These are phyloP conservation scores for Apiospora sp. DNA, from an alignment of 2,329 filamentous ascomycete genomes.

Conservation along the genomic window DNA sequence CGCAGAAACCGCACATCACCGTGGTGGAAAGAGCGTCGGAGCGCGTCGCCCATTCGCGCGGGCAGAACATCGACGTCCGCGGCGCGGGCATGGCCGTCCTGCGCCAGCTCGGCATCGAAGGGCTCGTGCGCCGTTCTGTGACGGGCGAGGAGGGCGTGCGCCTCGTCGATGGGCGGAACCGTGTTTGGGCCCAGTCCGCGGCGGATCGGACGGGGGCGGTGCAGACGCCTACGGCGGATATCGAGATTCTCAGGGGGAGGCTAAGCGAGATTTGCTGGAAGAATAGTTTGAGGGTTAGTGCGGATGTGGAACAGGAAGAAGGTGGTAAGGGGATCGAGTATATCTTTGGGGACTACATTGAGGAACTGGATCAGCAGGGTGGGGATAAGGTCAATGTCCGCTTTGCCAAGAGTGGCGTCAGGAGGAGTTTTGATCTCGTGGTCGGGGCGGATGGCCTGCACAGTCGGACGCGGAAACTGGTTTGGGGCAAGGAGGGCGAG, in stretches of 20 bases:
- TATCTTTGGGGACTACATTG: background rate
- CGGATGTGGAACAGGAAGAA: background rate
- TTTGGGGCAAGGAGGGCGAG: slow-evolving; percentile 39
- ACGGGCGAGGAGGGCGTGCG: slow-evolving; percentile 50
- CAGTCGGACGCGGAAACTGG: slow-evolving; percentile 52
- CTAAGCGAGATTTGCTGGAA: slow-evolving; percentile 44
- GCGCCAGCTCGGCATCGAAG: slow-evolving; percentile 47
- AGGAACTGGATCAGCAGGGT: background rate
- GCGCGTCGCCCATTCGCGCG: slow-evolving; percentile 42
- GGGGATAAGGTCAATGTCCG: slow-evolving; percentile 33
- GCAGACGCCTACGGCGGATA: slow-evolving; percentile 45
- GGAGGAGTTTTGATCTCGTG: slow-evolving; percentile 56
- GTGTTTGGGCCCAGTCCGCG: slow-evolving; percentile 36
- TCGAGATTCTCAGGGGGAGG: slow-evolving; percentile 47
- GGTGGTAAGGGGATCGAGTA: background rate
- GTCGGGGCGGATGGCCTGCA: slow-evolving; percentile 62
- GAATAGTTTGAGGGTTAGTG: slow-evolving; percentile 29
- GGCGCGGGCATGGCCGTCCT: slow-evolving; percentile 50
- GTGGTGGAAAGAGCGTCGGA: slow-evolving; percentile 51
- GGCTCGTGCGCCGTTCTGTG: slow-evolving; percentile 42
- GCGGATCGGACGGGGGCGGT: slow-evolving; percentile 40
- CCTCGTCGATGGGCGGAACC: slow-evolving; percentile 44
- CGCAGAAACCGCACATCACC: slow-evolving; percentile 44
- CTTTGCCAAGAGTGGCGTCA: slow-evolving; percentile 51
- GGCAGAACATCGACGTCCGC: slow-evolving; percentile 55